Base-by-base conservation (phyloP, 208 protist genomes). In the Balamuthia mandrillaris region DNA sequence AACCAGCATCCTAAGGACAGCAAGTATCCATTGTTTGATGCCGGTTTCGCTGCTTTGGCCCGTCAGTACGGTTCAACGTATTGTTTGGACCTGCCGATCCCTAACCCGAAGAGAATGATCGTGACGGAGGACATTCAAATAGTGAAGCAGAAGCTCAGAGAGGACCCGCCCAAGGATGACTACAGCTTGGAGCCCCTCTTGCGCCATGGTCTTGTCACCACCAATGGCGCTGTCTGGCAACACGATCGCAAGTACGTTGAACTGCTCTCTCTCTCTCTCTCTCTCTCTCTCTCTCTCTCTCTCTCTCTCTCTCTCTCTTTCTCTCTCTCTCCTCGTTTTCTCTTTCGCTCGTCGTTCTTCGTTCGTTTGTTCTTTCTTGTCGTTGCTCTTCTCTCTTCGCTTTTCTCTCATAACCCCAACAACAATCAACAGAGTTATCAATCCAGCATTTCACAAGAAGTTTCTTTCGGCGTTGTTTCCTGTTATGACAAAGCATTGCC, bases 391-490 rank as follows among this genome's bases (percentile, higher is more conserved):
- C n/a, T n/a, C n/a, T n/a, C n/a, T n/a, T n/a, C n/a, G n/a, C n/a
- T n/a, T n/a, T n/a, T n/a, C n/a, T n/a, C n/a, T n/a, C n/a, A n/a
- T n/a, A n/a, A n/a, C n/a, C n/a, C n/a, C n/a, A n/a, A n/a, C n/a
- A n/a, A n/a, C n/a, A n/a, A n/a, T n/a, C 29, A 27, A 45, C 4
- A 83, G 77, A 21, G 37, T 83, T 18, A n/a, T 83, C 31, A 83
- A 83, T 27, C 77, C 77, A 29, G 77, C 58, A 10, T 83, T 83
- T 39, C 61, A 83, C 58, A 83, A 83, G 54, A 18, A n/a, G 77
- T 10, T 83, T 83, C 77, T 24, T 83, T 7, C 51, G 58, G 54
- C 37, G 49, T 83, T 52, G 77, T 83, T 83, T 49, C 77, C 77
- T 12, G 54, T 35, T 31, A 56, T 83, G 41, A 39, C 66, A 16